These are phyloP conservation scores for Stentor coeruleus DNA, from an alignment of 73 alveolate genomes.

Conservation along the genomic window DNA sequence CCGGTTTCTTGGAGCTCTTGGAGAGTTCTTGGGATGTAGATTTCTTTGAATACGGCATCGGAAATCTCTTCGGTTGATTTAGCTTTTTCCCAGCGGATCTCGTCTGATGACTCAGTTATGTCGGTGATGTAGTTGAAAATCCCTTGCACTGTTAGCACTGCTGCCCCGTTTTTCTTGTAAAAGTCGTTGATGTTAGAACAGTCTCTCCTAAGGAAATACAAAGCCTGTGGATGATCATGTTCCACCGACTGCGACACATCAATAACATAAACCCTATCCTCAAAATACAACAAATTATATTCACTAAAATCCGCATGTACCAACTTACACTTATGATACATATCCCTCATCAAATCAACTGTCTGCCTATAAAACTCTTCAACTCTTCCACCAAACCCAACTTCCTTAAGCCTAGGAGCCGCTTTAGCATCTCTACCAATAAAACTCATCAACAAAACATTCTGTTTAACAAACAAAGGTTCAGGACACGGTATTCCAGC, in stretches of 20 bases:
- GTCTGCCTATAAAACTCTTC: slow-evolving; percentile 57
- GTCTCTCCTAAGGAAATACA: slow-evolving; percentile 98
- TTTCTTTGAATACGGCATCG: slow-evolving; percentile 49
- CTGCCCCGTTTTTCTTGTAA: slow-evolving; percentile 57
- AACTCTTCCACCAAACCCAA: slow-evolving; percentile 58
- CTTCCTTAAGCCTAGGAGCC: slow-evolving; percentile 99
- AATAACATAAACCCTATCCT: slow-evolving; percentile 82
- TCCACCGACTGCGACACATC: slow-evolving; percentile 99
- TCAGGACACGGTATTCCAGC: slow-evolving; percentile 97
- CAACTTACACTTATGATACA: slow-evolving; percentile 93
- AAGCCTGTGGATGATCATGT: slow-evolving; percentile 99
- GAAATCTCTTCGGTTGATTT: slow-evolving; percentile 30
- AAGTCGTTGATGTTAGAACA: slow-evolving; percentile 91
- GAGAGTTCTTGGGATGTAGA: slow-evolving; percentile 70
- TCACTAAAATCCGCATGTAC: slow-evolving; percentile 99
- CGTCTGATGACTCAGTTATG: slow-evolving; percentile 25
- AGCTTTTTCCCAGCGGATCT: slow-evolving; percentile 8
- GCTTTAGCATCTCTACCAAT: slow-evolving; percentile 98
- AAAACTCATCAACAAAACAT: slow-evolving; percentile 98
- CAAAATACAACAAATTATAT: slow-evolving; percentile 92
- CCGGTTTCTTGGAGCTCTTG: slow-evolving; percentile 43
- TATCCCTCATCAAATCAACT: slow-evolving; percentile 71
- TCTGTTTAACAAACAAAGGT: slow-evolving; percentile 84
- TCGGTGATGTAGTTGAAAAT: slow-evolving; percentile 31
- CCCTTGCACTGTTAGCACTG: slow-evolving; percentile 37